A percentile compares a stretch with the other conserved stretches of the same genome.
phyloP scores from a whole-genome alignment of 352 stramenopile genomes.

The Pythium oligandrum region DNA sequence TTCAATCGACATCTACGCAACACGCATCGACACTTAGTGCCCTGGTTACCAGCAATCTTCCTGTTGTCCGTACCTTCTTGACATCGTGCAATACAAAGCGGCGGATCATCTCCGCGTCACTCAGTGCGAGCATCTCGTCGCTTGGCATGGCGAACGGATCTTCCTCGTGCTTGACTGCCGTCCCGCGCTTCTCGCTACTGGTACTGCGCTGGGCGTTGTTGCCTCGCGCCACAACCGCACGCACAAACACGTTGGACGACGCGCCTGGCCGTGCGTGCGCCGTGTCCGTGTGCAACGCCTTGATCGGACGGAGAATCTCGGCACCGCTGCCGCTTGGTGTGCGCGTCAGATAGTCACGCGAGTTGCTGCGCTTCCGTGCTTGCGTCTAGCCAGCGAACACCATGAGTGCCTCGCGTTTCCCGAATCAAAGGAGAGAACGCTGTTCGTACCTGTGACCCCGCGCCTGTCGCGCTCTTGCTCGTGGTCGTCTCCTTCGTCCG shows the following conservation, averaged over 20 bases:
- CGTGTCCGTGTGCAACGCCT: background rate
- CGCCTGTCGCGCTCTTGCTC: background rate
- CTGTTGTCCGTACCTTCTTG: conserved; percentile 39
- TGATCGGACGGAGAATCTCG: background rate
- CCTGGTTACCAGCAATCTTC: background rate
- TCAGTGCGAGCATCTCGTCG: conserved; percentile 22
- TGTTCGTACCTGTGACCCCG: background rate
- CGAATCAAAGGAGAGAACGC: no score
- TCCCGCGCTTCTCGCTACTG: conserved; percentile 4
- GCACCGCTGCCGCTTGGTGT: background rate
- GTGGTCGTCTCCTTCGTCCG: background rate
- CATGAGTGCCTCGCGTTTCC: no score
- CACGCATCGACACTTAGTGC: conserved; percentile 2
- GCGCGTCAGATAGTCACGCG: conserved; percentile 10
- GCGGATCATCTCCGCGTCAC: conserved; percentile 60
- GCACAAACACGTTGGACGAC: conserved; percentile 22
- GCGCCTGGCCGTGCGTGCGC: background rate
- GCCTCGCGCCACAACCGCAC: conserved; percentile 19
- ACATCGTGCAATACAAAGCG: conserved; percentile 59
- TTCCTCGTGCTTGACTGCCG: conserved; percentile 11
- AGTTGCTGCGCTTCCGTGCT: conserved; percentile 20
- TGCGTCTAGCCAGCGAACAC: background rate
- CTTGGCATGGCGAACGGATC: conserved; percentile 16
- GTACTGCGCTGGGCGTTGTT: conserved; percentile 1
- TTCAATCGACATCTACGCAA: conserved; percentile 69